A percentile compares a stretch with the other conserved stretches of the same genome.
Evolutionary conservation across 1,284 basidiomycete genomes (phyloP).

Genomic region (Rhodotorula sp.): DNA sequence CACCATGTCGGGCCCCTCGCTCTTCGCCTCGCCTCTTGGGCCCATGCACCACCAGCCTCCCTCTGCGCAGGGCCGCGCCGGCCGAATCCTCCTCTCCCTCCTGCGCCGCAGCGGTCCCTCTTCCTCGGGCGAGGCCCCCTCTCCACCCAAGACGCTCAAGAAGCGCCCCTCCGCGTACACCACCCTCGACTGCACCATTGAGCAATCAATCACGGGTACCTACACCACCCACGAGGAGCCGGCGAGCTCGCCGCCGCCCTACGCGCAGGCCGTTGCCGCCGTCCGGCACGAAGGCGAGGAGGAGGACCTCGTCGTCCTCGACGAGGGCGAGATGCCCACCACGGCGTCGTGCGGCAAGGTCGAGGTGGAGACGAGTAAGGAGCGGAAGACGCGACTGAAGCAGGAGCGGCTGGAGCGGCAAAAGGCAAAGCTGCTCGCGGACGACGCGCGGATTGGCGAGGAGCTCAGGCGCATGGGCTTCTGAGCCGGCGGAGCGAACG

Average conservation of each 20-base stretch:
- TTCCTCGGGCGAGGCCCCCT: too few relatives aligned
- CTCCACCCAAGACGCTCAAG: not conserved
- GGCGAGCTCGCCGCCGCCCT: not conserved
- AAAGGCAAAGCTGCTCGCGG: not conserved
- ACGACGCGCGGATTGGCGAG: not conserved
- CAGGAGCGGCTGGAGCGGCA: not conserved
- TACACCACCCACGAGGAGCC: not conserved
- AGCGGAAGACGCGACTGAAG: constrained; percentile 49
- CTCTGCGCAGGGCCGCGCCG: not conserved
- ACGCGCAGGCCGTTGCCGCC: not conserved
- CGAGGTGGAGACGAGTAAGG: not conserved
- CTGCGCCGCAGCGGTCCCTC: not conserved
- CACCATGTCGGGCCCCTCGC: not conserved
- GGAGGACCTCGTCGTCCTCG: not conserved
- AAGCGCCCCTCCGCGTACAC: not conserved
- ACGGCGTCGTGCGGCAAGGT: not conserved
- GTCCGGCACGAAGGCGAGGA: not conserved
- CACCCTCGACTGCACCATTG: not conserved
- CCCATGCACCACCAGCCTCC: not conserved
- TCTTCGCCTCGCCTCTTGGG: not conserved
- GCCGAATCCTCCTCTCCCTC: not conserved
- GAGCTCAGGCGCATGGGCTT: not conserved
- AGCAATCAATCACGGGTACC: not conserved
- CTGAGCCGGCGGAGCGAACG: too few relatives aligned
- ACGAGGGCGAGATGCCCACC: not conserved